phyloP scores from a whole-genome alignment of 495 filamentous ascomycete species.

The Daldinia concentrica region DNA sequence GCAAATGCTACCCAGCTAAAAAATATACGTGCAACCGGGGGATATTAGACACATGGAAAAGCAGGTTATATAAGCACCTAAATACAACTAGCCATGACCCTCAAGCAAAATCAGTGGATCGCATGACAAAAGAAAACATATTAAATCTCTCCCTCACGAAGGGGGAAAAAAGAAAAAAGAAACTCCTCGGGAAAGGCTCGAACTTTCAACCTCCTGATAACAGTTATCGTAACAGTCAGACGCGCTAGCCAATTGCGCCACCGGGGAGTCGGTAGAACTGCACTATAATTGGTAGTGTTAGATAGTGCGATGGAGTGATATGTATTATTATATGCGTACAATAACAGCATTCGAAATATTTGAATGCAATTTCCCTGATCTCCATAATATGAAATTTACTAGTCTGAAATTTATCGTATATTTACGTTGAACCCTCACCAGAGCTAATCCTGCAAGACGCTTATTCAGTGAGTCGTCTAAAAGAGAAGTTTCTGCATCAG shows the following conservation, averaged over 20 bases:
- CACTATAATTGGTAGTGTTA: neutral
- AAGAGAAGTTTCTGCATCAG: neutral
- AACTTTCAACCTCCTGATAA: conserved; percentile 7
- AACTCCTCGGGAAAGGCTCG: conserved; percentile 4
- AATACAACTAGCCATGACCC: too few species aligned
- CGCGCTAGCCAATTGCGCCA: conserved; percentile 6
- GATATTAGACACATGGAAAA: too few species aligned
- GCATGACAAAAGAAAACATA: neutral
- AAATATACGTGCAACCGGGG: too few species aligned
- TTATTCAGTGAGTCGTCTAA: too few species aligned
- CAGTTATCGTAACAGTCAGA: conserved; percentile 1
- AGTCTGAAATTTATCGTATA: neutral
- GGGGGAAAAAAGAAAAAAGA: neutral
- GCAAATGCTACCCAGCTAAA: too few species aligned
- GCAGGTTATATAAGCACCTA: too few species aligned
- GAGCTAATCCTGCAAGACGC: neutral
- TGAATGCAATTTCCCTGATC: neutral
- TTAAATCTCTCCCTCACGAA: neutral
- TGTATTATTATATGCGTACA: neutral
- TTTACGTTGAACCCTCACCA: neutral
- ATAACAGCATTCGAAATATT: neutral
- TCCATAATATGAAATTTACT: neutral
- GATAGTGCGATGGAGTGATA: neutral
- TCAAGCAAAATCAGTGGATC: too few species aligned
- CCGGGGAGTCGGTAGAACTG: neutral